Evolutionary conservation across 768 basidiomycete genomes (phyloP).

Genomic region (Calvatia gigantea): DNA sequence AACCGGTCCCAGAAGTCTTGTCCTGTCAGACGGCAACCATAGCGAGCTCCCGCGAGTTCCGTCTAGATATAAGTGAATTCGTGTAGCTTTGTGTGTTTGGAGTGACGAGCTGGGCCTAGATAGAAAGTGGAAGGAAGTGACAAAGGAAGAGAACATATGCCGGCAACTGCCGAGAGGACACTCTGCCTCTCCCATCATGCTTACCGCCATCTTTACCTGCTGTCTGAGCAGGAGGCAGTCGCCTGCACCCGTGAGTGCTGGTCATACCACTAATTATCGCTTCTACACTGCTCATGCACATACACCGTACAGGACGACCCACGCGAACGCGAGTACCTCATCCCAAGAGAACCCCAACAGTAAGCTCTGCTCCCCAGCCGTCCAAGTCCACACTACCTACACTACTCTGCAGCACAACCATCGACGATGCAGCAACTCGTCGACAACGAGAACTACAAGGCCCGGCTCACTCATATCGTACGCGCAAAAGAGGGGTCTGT

Average conservation of each 20-base stretch:
- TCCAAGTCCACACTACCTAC: neutral
- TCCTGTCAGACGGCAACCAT: slow-evolving; percentile 36
- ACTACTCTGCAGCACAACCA: neutral
- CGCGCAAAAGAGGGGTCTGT: slow-evolving; percentile 56
- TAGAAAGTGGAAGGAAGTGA: neutral
- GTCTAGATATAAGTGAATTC: slow-evolving; percentile 24
- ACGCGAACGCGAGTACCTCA: slow-evolving; percentile 25
- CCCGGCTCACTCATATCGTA: slow-evolving; percentile 48
- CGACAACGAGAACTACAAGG: slow-evolving; percentile 47
- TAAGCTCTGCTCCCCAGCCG: slow-evolving; percentile 9
- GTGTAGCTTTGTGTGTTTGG: slow-evolving; percentile 22
- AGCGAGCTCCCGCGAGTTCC: slow-evolving; percentile 38
- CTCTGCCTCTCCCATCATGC: slow-evolving; percentile 11
- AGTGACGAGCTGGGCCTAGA: neutral
- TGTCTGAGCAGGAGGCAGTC: slow-evolving; percentile 19
- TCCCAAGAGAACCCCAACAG: slow-evolving; percentile 21
- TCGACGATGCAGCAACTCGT: slow-evolving; percentile 15
- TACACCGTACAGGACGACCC: slow-evolving; percentile 10
- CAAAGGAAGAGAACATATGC: neutral
- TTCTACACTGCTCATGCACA: neutral
- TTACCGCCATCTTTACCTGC: slow-evolving; percentile 18
- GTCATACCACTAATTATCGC: neutral
- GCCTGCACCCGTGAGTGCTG: slow-evolving; percentile 14
- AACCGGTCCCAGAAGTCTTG: slow-evolving; percentile 23
- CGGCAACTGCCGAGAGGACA: neutral